Evolutionary conservation across 208 protist genomes (phyloP).

Genomic region (Strigomonas galati): DNA sequence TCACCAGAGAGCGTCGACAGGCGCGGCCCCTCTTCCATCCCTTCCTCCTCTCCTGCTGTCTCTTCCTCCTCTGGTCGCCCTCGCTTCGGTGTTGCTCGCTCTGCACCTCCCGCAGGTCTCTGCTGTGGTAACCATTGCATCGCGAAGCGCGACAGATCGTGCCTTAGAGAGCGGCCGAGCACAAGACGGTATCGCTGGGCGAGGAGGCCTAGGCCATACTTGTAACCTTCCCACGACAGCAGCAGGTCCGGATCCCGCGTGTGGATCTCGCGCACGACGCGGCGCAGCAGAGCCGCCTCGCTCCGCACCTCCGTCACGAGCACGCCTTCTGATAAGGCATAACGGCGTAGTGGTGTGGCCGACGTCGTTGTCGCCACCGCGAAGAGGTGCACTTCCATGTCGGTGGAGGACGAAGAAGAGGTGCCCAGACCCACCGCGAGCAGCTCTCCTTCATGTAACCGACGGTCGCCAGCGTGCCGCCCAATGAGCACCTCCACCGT

Average conservation of each 20-base stretch:
- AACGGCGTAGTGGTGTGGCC: background rate
- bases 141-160: constrained; percentile 51
- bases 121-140: background rate
- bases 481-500: constrained; percentile 8
- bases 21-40: too few species aligned
- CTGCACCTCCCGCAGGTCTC: background rate
- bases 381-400: constrained; percentile 40
- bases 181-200: constrained; percentile 46
- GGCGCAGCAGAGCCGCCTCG: constrained; percentile 46
- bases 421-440: constrained; percentile 58
- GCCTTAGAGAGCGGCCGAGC: background rate
- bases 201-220: constrained; percentile 63
- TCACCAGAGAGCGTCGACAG: background rate
- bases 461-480: background rate
- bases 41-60: too few species aligned
- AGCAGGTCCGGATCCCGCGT: constrained; percentile 67
- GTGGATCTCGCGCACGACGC: constrained; percentile 40
- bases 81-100: background rate
- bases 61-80: background rate
- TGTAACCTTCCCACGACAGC: constrained; percentile 73
- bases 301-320: constrained; percentile 32
- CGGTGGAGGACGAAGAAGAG: constrained; percentile 20
- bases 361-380: constrained; percentile 22
- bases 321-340: constrained; percentile 24
- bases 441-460: constrained; percentile 17